Evolutionary conservation across 2,329 filamentous ascomycete genomes (phyloP), one percentile per base, ranked within the genome.

Genomic region (Chaetomium globosum): DNA sequence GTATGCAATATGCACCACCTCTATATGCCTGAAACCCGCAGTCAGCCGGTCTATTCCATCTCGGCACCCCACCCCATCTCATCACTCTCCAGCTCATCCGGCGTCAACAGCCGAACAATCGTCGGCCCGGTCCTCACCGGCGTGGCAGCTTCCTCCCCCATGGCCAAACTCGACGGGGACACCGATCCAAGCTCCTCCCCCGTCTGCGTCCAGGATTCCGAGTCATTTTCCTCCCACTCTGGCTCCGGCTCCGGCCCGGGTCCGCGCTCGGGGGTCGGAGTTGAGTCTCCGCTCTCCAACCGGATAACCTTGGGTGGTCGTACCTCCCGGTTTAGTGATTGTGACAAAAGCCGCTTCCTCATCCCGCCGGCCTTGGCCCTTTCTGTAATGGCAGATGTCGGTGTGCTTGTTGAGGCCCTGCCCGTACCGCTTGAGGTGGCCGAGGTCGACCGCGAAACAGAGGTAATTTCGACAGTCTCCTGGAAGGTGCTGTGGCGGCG

Each of bases 341-440:
- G 43, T 4, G 51, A 60, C 12, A 57, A 4, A 7, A 43, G 30
- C 19, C 63, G 63, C 52, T 64, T 64, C 31, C 30, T 60, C 43
- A 28, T 52, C 12, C 43, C 23, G 1, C 39, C 16, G 6, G 30
- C 9, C 21, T 43, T 48, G 33, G n/a, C 7, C 10, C 36, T 9
- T 2, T 57, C 30, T 48, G 39, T 3, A 2, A n/a, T 36, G 36
- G 36, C 13, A 19, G 36, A 39, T 4, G 36, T 4, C 13, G 36
- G 36, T 19, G 36, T 19, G 36, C 36, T 39, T 5, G 4, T 39
- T 13, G 13, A 16, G 36, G 36, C 36, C 13, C 51, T 13, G 10
- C 12, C 10, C 3, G 2, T 16, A 4, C 31, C 26, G 7, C 13
- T n/a, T 2, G 53, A n/a, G 5, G 31, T 56, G 19, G 23, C 10